Evolutionary conservation across 2,329 filamentous ascomycete genomes (phyloP).

Genomic region (Didymella sp.): DNA sequence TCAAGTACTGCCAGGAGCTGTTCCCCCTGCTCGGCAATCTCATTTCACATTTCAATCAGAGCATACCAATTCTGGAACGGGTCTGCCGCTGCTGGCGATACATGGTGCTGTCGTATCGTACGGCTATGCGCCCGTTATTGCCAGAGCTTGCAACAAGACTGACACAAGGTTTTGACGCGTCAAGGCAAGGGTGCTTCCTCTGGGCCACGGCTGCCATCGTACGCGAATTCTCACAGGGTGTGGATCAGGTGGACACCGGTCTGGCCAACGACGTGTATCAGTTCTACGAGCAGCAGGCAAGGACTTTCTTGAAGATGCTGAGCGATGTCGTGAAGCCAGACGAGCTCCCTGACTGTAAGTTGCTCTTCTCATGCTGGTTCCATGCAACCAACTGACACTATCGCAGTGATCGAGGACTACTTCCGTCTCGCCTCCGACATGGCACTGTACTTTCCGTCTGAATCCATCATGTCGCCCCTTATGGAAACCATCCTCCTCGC

Average conservation of each 20-base stretch:
- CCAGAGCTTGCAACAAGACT: constrained; percentile 88
- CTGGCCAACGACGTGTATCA: constrained; percentile 88
- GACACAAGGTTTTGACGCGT: constrained; percentile 81
- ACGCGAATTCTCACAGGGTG: constrained; percentile 91
- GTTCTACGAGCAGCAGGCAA: constrained; percentile 94
- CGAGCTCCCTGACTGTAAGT: constrained; percentile 73
- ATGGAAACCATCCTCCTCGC: constrained; percentile 86
- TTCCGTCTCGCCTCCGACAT: constrained; percentile 93
- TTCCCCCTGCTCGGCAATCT: constrained; percentile 87
- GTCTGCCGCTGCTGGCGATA: constrained; percentile 95
- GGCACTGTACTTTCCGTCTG: constrained; percentile 87
- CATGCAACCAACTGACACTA: constrained; percentile 7
- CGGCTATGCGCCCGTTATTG: constrained; percentile 83
- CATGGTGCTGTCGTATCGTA: constrained; percentile 96
- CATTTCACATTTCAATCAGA: constrained; percentile 84
- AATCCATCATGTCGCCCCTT: constrained; percentile 79
- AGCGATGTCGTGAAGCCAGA: constrained; percentile 75
- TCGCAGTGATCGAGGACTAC: constrained; percentile 86
- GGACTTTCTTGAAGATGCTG: constrained; percentile 86
- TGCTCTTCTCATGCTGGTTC: constrained; percentile 12
- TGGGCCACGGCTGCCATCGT: constrained; percentile 97
- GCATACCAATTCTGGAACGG: constrained; percentile 87
- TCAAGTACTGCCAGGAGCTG: constrained; percentile 95
- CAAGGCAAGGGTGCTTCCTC: constrained; percentile 94
- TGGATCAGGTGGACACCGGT: constrained; percentile 80